Evolutionary conservation across 2,329 filamentous ascomycete genomes (phyloP), one percentile per base, ranked within the genome.

Genomic region (Nothophoma quercina): DNA sequence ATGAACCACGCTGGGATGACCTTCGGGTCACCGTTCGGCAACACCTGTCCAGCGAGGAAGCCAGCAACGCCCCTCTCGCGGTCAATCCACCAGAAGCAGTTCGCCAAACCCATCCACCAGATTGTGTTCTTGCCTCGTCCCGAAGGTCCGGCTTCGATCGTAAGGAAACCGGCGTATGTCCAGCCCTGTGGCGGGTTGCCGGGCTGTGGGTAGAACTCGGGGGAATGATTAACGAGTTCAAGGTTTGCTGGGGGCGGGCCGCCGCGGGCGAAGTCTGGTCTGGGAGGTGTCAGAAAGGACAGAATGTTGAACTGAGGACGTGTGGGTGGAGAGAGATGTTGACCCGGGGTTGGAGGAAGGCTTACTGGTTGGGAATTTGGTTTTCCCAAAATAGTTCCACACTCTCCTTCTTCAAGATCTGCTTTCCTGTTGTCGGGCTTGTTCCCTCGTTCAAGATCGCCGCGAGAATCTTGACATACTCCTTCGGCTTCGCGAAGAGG

Each of bases 311-410:
- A 26, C n/a, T n/a, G 25, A 26, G 7, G 25, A 26, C 12, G 25
- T 26, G 12, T 26, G 7, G 25, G 12, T 26, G 25, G 12, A 26
- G 25, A 26, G 12, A 26, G 25, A 7, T 7, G 25, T 26, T 26
- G 25, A 12, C 25, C 12, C 7, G 7, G 25, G 25, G 7, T 26
- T 9, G 35, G 13, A 13, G 7, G 4, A 28, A 26, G 28, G 55
- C 63, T 9, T 62, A 62, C 56, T 71, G 65, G 1, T 80, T 54
- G 0, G 82, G 78, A 42, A 88, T 81, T 57, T 86, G 85, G 65
- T 90, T 89, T 50, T 75, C 76, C 68, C 86, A 89, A 83, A 90
- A 87, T 25, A 81, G 71, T 10, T 86, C 78, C 0, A 90, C 81
- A 0, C 85, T 88, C 23, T 79, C 75, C 13, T 79, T 76, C 16